Conservation (phyloP, 2,329 filamentous ascomycete genomes). For the Fusarium irregulare region DNA sequence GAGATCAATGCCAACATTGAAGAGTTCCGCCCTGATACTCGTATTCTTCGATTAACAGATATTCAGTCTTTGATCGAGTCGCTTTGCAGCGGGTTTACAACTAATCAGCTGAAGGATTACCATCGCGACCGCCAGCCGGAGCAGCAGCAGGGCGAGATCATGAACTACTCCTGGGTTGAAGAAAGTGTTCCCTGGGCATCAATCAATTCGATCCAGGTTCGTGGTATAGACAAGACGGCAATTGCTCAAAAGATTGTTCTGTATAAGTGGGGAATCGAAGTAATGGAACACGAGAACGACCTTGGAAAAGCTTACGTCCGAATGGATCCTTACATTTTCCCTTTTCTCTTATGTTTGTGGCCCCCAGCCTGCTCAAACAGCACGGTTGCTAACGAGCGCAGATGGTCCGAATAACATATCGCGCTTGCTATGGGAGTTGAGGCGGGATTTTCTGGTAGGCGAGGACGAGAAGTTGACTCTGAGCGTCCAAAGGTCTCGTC, state of each 20-base stretch:
- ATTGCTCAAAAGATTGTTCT: constrained; percentile 59
- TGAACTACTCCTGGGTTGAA: constrained; percentile 56
- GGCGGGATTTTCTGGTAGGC: constrained; percentile 48
- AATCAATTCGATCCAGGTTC: constrained; percentile 27
- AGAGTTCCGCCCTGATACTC: constrained; percentile 59
- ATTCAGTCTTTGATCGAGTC: constrained; percentile 55
- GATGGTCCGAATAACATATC: constrained; percentile 24
- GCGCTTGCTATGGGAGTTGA: constrained; percentile 45
- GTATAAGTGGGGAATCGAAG: constrained; percentile 62
- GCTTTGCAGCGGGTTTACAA: constrained; percentile 60
- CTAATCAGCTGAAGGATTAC: constrained; percentile 59
- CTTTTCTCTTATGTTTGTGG: constrained; percentile 59
- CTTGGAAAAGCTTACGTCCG: constrained; percentile 56
- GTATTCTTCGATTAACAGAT: constrained; percentile 52
- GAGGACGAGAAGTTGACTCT: constrained; percentile 48
- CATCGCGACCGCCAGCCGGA: constrained; percentile 37
- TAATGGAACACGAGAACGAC: constrained; percentile 57
- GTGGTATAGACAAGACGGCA: constrained; percentile 53
- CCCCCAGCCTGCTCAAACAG: not conserved
- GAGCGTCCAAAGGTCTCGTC: constrained; percentile 29
- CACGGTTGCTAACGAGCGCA: constrained; percentile 13
- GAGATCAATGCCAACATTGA: constrained; percentile 61
- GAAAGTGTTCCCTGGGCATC: constrained; percentile 55
- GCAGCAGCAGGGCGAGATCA: constrained; percentile 2
- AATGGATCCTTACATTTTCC: constrained; percentile 56